A percentile compares a stretch with the other conserved stretches of the same genome.
Conservation (phyloP, 352 stramenopile genomes). For the Pythium phragmitis region DNA sequence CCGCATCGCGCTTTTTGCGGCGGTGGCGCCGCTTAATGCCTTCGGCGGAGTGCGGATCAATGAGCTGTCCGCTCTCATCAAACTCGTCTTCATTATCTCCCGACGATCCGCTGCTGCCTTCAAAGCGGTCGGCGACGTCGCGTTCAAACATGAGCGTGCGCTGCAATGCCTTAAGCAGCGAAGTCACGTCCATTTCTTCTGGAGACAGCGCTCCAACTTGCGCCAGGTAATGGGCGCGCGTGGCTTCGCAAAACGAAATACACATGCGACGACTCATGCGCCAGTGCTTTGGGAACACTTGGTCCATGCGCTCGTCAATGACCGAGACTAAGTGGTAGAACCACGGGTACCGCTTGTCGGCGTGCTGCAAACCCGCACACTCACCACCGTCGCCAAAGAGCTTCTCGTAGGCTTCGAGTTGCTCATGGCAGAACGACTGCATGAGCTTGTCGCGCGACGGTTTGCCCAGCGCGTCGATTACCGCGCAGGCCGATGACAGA, state of each 20-base stretch:
- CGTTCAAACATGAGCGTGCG: conserved; percentile 79
- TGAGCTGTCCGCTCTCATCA: conserved; percentile 68
- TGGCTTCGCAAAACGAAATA: conserved; percentile 91
- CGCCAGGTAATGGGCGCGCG: conserved; percentile 64
- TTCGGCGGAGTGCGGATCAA: conserved; percentile 72
- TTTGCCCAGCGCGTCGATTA: conserved; percentile 72
- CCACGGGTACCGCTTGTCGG: conserved; percentile 75
- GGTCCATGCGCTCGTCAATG: conserved; percentile 86
- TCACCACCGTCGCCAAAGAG: conserved; percentile 63
- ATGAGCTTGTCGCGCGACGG: conserved; percentile 70
- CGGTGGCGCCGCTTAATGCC: conserved; percentile 75
- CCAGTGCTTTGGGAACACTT: conserved; percentile 96
- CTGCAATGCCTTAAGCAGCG: conserved; percentile 70
- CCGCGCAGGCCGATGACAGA: conserved; percentile 56
- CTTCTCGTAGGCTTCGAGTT: conserved; percentile 62
- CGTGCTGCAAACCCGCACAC: conserved; percentile 49
- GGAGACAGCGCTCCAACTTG: conserved; percentile 65
- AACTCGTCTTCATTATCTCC: conserved; percentile 64
- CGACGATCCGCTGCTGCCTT: conserved; percentile 35
- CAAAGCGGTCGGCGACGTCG: conserved; percentile 67
- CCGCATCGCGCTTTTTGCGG: conserved; percentile 67
- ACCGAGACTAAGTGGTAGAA: conserved; percentile 72
- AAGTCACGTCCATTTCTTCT: conserved; percentile 75
- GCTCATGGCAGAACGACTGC: conserved; percentile 66
- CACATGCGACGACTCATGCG: conserved; percentile 93